These are phyloP conservation scores for Chlorencoelia australis DNA, from an alignment of 2,329 filamentous ascomycete genomes.

Conservation along the genomic window DNA sequence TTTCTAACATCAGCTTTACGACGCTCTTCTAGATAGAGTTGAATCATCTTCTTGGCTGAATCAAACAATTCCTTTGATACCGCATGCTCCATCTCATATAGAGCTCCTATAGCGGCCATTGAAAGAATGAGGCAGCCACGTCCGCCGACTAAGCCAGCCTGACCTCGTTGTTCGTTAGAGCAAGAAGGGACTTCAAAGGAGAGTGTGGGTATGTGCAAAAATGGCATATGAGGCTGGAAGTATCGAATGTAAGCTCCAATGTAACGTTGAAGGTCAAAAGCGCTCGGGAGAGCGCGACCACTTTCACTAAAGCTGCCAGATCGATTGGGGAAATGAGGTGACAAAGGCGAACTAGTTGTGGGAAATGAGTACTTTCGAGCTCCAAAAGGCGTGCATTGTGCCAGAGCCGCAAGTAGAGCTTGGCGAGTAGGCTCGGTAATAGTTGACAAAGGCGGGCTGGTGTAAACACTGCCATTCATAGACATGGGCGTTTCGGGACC, in stretches of 20 bases:
- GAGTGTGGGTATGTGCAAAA: slow-evolving; percentile 82
- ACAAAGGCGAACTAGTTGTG: slow-evolving; percentile 43
- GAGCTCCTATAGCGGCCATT: slow-evolving; percentile 73
- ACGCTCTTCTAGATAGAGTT: slow-evolving; percentile 82
- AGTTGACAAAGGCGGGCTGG: slow-evolving; percentile 49
- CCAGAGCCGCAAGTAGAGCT: slow-evolving; percentile 49
- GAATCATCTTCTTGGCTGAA: slow-evolving; percentile 90
- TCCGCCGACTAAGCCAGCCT: slow-evolving; percentile 57
- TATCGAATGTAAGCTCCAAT: slow-evolving; percentile 83
- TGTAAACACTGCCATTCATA: slow-evolving; percentile 48
- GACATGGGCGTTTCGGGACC: slow-evolving; percentile 67
- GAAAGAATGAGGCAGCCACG: slow-evolving; percentile 79
- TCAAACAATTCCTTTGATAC: slow-evolving; percentile 82
- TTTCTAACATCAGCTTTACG: slow-evolving; percentile 72
- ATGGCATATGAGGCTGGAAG: slow-evolving; percentile 92
- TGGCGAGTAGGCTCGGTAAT: slow-evolving; percentile 56
- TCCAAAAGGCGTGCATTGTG: slow-evolving; percentile 44
- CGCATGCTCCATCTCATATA: slow-evolving; percentile 77
- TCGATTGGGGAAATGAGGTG: slow-evolving; percentile 39
- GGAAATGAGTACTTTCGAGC: slow-evolving; percentile 56
- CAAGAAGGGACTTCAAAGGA: slow-evolving; percentile 75
- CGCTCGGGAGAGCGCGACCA: slow-evolving; percentile 60
- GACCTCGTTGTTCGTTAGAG: slow-evolving; percentile 49
- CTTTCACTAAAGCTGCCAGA: slow-evolving; percentile 40
- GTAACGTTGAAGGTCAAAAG: slow-evolving; percentile 79